Evolutionary conservation across 164 flowering plant genomes (phyloP), one percentile per base, ranked within the genome.

Genomic region (Nymphaea colorata): DNA sequence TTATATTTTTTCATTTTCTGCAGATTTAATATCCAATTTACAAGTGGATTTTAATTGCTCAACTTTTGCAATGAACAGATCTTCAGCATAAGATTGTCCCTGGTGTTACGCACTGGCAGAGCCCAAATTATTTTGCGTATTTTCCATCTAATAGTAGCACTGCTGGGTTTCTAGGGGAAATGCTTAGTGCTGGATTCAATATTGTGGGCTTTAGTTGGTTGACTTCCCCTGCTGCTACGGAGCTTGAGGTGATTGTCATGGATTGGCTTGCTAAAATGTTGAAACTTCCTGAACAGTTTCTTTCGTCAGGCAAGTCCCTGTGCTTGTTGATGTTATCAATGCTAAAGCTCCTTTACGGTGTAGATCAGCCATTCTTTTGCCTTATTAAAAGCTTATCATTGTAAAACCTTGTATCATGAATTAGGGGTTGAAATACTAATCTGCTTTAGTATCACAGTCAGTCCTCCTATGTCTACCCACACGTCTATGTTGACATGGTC

Each of bases 51-150:
- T 61, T 11, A 8, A 55, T 6, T 61, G n/a, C 16, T 36, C 16
- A 11, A 8, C 25, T 61, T 61, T 11, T 61, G 36, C 64, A 61
- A 8, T 61, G 44, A 75, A 71, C 87, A 93, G 98, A 93, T 80
- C 80, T 91, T 70, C 85, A 75, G 69, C 66, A 69, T 12, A 93
- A 91, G 76, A 93, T 93, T 64, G 66, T 93, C 64, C 97, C 94
- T 18, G 98, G 98, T 66, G 89, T 91, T 8, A 91, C 98, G 15
- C 98, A 93, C 78, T 93, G 98, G 98, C 98, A 93, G 67, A 90
- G 98, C 78, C 96, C 97, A n/a, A 81, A 84, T 68, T 90, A 74
- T 76, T 93, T 90, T 80, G 97, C 96, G 6, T 93, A 90, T 81
- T 93, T 78, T 78, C 96, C 98, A 66, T 84, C 96, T 44, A 90